These are phyloP conservation scores for Glomus cerebriforme DNA, from an alignment of 192 early-diverging fungal genomes.

Conservation along the genomic window DNA sequence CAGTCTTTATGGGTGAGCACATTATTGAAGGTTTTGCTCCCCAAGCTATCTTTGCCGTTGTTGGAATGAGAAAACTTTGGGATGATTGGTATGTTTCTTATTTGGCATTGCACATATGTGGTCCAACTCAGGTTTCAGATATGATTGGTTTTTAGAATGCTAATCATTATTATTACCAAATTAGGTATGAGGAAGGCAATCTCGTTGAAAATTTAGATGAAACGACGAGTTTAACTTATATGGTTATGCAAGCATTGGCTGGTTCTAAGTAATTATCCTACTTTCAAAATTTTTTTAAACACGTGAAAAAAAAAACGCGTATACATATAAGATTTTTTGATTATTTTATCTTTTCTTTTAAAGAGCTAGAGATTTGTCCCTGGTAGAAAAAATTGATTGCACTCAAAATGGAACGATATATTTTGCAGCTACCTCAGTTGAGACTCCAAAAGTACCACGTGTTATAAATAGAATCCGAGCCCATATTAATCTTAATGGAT, in stretches of 20 bases:
- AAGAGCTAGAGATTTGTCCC: constrained; percentile 40
- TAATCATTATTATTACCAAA: not conserved
- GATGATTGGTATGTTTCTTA: constrained; percentile 55
- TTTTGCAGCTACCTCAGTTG: constrained; percentile 52
- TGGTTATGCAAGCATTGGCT: constrained; percentile 43
- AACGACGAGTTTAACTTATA: constrained; percentile 47
- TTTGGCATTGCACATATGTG: not conserved
- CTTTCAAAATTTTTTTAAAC: constrained; percentile 1
- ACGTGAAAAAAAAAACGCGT: not conserved
- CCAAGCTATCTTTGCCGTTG: constrained; percentile 56
- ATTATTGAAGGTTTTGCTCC: constrained; percentile 54
- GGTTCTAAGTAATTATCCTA: constrained; percentile 46
- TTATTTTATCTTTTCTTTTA: not conserved
- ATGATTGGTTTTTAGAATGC: not conserved
- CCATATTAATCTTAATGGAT: constrained; percentile 54
- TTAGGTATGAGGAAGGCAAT: constrained; percentile 45
- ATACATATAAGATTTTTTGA: not conserved
- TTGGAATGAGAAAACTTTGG: constrained; percentile 58
- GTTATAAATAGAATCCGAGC: constrained; percentile 48
- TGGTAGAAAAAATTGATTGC: constrained; percentile 52
- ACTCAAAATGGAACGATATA: constrained; percentile 48
- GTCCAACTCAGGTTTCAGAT: not conserved
- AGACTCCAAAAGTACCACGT: constrained; percentile 48
- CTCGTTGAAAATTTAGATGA: constrained; percentile 44
- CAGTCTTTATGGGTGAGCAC: constrained; percentile 57